These are phyloP conservation scores for Zygoascus flipseniorum DNA, from an alignment of 805 yeast species.

Conservation along the genomic window DNA sequence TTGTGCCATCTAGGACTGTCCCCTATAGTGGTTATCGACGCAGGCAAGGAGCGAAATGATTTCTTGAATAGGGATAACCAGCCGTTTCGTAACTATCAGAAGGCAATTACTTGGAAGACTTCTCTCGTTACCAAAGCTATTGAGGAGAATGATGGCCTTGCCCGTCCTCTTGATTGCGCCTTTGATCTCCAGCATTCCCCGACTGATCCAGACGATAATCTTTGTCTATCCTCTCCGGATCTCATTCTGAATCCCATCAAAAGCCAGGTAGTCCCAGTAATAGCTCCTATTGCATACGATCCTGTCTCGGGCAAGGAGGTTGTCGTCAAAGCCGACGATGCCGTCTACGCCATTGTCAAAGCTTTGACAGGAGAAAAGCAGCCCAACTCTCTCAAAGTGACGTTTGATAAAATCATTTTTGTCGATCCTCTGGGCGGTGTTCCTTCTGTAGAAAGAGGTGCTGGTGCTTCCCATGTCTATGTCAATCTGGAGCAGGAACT, in stretches of 20 bases:
- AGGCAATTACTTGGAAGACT: slow-evolving; percentile 14
- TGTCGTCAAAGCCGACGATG: slow-evolving; percentile 33
- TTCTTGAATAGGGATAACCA: slow-evolving; percentile 17
- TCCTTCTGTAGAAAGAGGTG: slow-evolving; percentile 72
- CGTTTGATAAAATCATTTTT: slow-evolving; percentile 73
- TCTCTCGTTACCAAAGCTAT: slow-evolving; percentile 13
- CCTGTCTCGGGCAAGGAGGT: slow-evolving; percentile 36
- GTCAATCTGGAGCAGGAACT: slow-evolving; percentile 80
- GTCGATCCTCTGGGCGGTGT: slow-evolving; percentile 84
- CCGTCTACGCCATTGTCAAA: slow-evolving; percentile 32
- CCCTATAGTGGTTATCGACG: slow-evolving; percentile 60
- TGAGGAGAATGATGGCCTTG: slow-evolving; percentile 12
- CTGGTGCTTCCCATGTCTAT: slow-evolving; percentile 69
- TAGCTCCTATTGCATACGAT: slow-evolving; percentile 64
- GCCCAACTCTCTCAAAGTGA: slow-evolving; percentile 9
- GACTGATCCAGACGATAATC: neutral
- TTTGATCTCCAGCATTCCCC: slow-evolving; percentile 24
- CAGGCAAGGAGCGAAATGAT: slow-evolving; percentile 23
- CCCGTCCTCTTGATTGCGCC: slow-evolving; percentile 31
- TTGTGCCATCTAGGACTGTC: slow-evolving; percentile 59
- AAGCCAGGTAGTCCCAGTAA: slow-evolving; percentile 38
- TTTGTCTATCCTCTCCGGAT: slow-evolving; percentile 29
- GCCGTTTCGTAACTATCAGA: slow-evolving; percentile 23
- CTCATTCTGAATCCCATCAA: slow-evolving; percentile 35
- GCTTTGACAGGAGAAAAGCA: slow-evolving; percentile 21